phyloP scores from a whole-genome alignment of 1,284 basidiomycete genomes.

The Laetiporus sulphureus region DNA sequence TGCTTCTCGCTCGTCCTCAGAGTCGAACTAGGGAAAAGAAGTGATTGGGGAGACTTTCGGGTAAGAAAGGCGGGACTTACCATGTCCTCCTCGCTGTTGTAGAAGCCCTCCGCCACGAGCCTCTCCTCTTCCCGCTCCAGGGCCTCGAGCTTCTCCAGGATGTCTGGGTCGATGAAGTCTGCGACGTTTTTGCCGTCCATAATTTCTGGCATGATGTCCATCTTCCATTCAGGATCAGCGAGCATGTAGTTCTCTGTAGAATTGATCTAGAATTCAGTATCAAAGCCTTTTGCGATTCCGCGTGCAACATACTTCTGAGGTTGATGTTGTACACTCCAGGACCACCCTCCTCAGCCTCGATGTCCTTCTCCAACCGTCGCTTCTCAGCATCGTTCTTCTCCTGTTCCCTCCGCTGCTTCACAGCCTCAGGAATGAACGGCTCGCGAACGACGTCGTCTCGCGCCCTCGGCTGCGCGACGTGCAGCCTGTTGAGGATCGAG shows the following conservation, averaged over 20 bases:
- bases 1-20: conserved; percentile 87
- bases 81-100: conserved; percentile 83
- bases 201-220: conserved; percentile 94
- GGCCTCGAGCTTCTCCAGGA: conserved; percentile 93
- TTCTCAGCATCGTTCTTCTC: conserved; percentile 81
- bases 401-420: conserved; percentile 75
- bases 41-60: conserved; percentile 2
- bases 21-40: conserved; percentile 59
- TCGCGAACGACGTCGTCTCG: conserved; percentile 81
- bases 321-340: conserved; percentile 89
- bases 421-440: conserved; percentile 81
- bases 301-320: conserved; percentile 61
- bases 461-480: conserved; percentile 85
- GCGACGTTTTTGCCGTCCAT: conserved; percentile 98
- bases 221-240: conserved; percentile 91
- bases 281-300: conserved; percentile 2
- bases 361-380: conserved; percentile 66
- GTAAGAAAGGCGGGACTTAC: conserved; percentile 33
- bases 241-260: conserved; percentile 85
- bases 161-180: conserved; percentile 99
- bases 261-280: neutral
- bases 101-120: conserved; percentile 92
- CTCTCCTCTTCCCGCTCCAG: conserved; percentile 96
- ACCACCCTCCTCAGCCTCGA: conserved; percentile 80
- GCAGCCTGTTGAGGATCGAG: conserved; percentile 86